Percentiles rank a stretch among this genome's conserved stretches.
Evolutionary conservation across 441 rosid genomes (phyloP).

Genomic region (Viola pubescens): DNA sequence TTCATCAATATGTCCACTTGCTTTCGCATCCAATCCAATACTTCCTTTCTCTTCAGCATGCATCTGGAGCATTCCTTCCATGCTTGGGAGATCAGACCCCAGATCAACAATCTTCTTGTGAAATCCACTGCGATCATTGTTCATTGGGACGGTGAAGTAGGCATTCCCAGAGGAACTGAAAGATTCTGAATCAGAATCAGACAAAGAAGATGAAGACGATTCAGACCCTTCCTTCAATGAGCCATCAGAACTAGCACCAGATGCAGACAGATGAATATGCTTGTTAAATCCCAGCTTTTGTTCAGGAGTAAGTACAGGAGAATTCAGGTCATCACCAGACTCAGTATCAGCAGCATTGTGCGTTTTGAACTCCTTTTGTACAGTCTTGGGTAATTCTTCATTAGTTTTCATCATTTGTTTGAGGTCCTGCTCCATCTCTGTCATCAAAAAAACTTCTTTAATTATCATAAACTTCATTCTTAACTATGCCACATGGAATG

Average conservation of each 20-base stretch:
- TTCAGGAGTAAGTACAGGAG: conserved; percentile 40
- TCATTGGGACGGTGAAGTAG: conserved; percentile 28
- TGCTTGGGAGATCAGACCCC: conserved; percentile 16
- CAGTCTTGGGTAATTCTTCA: conserved; percentile 25
- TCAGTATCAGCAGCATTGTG: conserved; percentile 22
- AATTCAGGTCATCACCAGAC: conserved; percentile 17
- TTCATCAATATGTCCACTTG: conserved; percentile 30
- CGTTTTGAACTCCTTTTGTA: conserved; percentile 21
- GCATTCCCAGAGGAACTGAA: conserved; percentile 43
- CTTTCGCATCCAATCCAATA: conserved; percentile 17
- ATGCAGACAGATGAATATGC: conserved; percentile 25
- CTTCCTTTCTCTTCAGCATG: conserved; percentile 27
- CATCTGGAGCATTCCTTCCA: conserved; percentile 18
- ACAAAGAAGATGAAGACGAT: conserved; percentile 40
- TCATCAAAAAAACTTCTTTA: neutral
- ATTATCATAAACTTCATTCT: too few species aligned
- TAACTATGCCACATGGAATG: too few species aligned
- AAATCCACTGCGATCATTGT: conserved; percentile 22
- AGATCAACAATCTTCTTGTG: conserved; percentile 20
- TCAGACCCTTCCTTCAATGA: conserved; percentile 45
- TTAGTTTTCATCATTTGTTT: conserved; percentile 32
- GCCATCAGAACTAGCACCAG: conserved; percentile 36
- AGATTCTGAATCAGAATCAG: conserved; percentile 67
- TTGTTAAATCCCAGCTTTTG: conserved; percentile 19
- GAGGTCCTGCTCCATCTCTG: conserved; percentile 39